Base-by-base conservation (phyloP, 257 asterid genomes). In the Primulina eburnea region DNA sequence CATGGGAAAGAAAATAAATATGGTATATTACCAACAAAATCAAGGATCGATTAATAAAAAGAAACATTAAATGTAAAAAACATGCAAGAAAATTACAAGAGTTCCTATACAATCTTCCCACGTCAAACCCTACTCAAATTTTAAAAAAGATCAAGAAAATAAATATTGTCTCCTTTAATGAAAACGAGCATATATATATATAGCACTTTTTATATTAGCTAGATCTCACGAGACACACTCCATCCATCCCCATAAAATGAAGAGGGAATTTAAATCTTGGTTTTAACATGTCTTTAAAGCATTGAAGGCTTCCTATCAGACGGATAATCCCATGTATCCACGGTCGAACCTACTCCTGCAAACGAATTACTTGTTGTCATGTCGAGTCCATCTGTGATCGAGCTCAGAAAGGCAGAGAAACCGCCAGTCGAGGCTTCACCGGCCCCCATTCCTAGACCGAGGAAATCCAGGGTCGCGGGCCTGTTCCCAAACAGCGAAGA, bases 381-480 rank as follows among this genome's bases (percentile, higher is more conserved):
- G 65, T 61, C 5, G 32, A 82, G 57, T n/a, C 80, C 83, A 11
- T 75, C 80, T 0, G 82, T 82, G 7, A 87, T 72, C 10, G 93
- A 82, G 62, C 73, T 76, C 34, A 87, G 64, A 66, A 85, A 84
- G 1, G 92, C 86, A 6, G 95, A 82, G 33, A 79, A 75, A 0
- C 85, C 85, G 4, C 74, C 79, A 0, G 92, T 35, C 0, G 89
- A 17, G 4, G 85, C 64, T 20, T 73, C 91, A 10, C 79, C 76
- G 0, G 43, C 76, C 3, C 83, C 86, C 79, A 78, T 71, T 72
- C 98, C 94, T 2, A 92, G 75, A 0, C 98, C 98, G 3, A 92
- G 96, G 74, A 92, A 80, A 85, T 92, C 98, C 1, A 92, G 82
- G 4, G 98, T 92, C 0, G 94, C 63, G 4, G 94, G 95, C 75